phyloP scores from a whole-genome alignment of 2,329 filamentous ascomycete species.

The Lachnellula willkommii region DNA sequence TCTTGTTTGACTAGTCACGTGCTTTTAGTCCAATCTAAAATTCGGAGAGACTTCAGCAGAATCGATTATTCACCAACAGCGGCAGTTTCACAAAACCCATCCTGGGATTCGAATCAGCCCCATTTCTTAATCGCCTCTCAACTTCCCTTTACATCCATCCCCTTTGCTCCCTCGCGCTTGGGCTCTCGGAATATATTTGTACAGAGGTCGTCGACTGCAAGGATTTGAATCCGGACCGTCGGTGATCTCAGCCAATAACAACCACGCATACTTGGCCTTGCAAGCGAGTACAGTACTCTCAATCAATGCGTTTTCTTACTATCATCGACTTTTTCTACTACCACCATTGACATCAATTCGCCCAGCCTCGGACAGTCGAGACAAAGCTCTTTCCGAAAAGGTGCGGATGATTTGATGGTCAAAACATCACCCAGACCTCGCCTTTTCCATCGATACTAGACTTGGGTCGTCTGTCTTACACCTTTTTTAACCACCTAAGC shows the following conservation, averaged over 20 bases:
- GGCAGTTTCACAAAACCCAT: too few relatives aligned
- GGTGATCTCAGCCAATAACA: conserved; percentile 4
- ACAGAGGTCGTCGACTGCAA: not conserved
- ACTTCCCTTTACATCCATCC: too few relatives aligned
- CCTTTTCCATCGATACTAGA: not conserved
- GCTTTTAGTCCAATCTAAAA: too few relatives aligned
- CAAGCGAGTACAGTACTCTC: conserved; percentile 1
- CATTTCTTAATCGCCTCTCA: too few relatives aligned
- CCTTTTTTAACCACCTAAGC: conserved; percentile 7
- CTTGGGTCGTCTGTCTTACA: conserved; percentile 3
- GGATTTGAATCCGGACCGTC: not conserved
- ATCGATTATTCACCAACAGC: too few relatives aligned
- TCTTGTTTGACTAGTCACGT: too few relatives aligned
- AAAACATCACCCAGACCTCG: not conserved
- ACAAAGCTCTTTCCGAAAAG: not conserved
- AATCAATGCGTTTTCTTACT: conserved; percentile 5
- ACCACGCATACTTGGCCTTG: not conserved
- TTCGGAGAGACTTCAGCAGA: too few relatives aligned
- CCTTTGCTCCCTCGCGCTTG: not conserved
- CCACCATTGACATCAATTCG: conserved; percentile 1
- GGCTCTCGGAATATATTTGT: not conserved
- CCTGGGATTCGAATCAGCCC: too few relatives aligned
- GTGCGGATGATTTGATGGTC: not conserved
- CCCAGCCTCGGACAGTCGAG: not conserved
- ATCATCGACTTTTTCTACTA: conserved; percentile 2